Evolutionary conservation across 75 land plant species (phyloP), one percentile per base, ranked within the genome.

Genomic region (Isoetes taiwanensis): DNA sequence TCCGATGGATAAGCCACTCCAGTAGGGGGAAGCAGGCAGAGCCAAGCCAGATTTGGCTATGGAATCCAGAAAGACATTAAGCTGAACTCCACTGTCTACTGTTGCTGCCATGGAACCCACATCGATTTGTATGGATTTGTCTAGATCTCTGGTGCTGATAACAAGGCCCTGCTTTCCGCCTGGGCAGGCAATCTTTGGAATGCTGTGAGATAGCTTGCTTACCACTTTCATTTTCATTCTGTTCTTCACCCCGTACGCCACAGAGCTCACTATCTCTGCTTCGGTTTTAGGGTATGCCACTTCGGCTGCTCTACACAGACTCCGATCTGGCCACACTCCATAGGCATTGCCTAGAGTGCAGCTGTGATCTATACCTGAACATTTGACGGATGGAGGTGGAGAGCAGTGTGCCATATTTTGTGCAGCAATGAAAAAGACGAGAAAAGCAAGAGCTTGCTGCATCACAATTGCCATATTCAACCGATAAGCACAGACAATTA

Each of bases 311-410:
- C n/a, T 59, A 63, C 85, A 82, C 3, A 64, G 65, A 29, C 34
- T 63, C 26, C 85, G 32, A 59, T 82, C 85, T 11, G 30, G 34
- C 83, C 82, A 82, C 9, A 43, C 40, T 24, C 74, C 83, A 43
- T 76, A 72, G 31, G 76, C 41, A 43, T 76, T 79, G 17, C 31
- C n/a, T 8, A 82, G 53, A 35, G 41, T 46, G 74, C 85, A 82
- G 19, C 30, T 17, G n/a, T n/a, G n/a, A n/a, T n/a, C n/a, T 19
- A 17, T 34, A 16, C 24, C 43, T 48, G 31, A 34, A 72, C 81
- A 81, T 24, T 43, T 57, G 30, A 68, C 55, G 1, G 77, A 71
- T 4, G 71, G 37, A 8, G 17, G 57, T 0, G 76, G 80, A 1
- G 76, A n/a, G n/a, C n/a, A n/a, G n/a, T n/a, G n/a, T n/a, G n/a